These are phyloP conservation scores for Xylaria nigripes DNA, from an alignment of 495 filamentous ascomycete genomes.

Conservation along the genomic window DNA sequence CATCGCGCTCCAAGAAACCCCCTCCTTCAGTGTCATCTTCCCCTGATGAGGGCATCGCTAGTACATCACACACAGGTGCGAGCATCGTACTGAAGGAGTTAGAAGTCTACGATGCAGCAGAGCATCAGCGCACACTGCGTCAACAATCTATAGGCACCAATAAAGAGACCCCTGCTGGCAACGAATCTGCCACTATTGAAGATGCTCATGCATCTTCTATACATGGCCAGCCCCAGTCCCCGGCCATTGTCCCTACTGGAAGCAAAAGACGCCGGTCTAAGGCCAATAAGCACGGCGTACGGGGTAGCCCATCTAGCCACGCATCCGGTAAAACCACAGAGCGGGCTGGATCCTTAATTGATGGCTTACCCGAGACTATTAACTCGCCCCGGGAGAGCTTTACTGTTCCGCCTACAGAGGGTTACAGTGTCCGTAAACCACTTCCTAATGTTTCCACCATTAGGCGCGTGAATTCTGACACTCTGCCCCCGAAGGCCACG, in stretches of 20 bases:
- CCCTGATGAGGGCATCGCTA: not conserved
- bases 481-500: not conserved
- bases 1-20: not conserved
- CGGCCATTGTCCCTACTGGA: not conserved
- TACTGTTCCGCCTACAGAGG: not conserved
- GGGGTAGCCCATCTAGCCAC: not conserved
- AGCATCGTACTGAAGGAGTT: constrained; percentile 19
- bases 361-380: not conserved
- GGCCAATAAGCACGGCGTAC: not conserved
- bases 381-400: not conserved
- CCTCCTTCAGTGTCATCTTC: not conserved
- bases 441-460: not conserved
- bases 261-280: not conserved
- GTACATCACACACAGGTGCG: not conserved
- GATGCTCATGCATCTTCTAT: not conserved
- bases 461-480: not conserved
- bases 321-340: not conserved
- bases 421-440: not conserved
- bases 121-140: constrained; percentile 10
- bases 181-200: not conserved
- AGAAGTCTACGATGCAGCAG: constrained; percentile 22
- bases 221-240: not conserved
- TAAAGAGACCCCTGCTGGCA: not conserved
- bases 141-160: not conserved
- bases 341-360: not conserved